A percentile compares a stretch with the other conserved stretches of the same genome.
These are phyloP conservation scores for Verticillium tricorpus DNA, from an alignment of 2,329 filamentous ascomycete species.

Conservation along the genomic window DNA sequence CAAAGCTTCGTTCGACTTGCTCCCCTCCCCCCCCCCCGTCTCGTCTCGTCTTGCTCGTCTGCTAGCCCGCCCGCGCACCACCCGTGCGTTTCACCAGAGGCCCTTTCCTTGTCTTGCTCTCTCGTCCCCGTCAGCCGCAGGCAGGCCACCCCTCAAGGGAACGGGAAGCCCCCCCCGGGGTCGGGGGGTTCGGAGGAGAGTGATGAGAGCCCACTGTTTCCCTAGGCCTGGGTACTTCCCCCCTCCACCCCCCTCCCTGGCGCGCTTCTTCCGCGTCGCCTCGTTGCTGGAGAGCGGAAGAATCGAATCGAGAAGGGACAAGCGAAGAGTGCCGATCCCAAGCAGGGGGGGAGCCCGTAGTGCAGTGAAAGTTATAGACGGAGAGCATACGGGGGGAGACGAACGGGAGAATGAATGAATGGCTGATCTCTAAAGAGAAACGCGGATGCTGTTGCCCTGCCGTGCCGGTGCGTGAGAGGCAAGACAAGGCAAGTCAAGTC, in stretches of 20 bases:
- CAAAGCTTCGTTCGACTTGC: too few relatives aligned
- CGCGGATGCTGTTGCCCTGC: background rate
- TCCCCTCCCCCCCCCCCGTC: too few relatives aligned
- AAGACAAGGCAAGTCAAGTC: background rate
- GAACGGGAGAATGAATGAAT: background rate
- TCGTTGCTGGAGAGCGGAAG: background rate
- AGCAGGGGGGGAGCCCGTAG: background rate
- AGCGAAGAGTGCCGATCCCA: background rate
- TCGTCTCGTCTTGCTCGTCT: too few relatives aligned
- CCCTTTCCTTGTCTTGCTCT: background rate
- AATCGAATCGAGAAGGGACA: background rate
- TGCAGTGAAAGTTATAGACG: background rate
- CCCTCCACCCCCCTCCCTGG: background rate
- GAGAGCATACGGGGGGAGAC: background rate
- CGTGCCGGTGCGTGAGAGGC: too few relatives aligned
- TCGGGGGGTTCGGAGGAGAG: background rate
- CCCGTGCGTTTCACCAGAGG: too few relatives aligned
- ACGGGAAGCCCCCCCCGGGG: background rate
- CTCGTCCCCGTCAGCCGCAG: background rate
- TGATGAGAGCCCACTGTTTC: background rate
- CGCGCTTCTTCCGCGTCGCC: background rate
- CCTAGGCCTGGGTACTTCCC: background rate
- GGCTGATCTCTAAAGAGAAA: background rate
- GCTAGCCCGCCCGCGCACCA: too few relatives aligned
- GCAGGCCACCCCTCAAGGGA: background rate